phyloP scores from a whole-genome alignment of 257 asterid species.

The Solanum lycopersicoides region DNA sequence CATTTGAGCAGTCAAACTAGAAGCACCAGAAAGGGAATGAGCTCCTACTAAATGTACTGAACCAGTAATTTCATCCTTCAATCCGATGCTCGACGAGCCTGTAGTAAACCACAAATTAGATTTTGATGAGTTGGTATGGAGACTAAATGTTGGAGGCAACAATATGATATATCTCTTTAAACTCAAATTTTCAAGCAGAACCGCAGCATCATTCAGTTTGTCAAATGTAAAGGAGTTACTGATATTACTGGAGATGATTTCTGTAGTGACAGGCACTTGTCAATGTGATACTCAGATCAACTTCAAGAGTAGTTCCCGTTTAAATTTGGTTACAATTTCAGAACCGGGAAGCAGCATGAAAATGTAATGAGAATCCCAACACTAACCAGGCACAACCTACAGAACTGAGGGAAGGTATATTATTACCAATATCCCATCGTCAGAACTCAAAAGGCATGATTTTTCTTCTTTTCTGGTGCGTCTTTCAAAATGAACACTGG shows the following conservation, averaged over 20 bases:
- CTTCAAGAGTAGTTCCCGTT: background rate
- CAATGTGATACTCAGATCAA: background rate
- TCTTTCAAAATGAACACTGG: background rate
- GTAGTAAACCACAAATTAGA: conserved; percentile 3
- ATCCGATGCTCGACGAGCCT: conserved; percentile 88
- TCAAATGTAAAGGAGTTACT: background rate
- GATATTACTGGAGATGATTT: background rate
- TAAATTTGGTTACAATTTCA: background rate
- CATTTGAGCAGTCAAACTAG: conserved; percentile 10
- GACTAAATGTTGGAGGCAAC: background rate
- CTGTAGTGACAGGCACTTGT: background rate
- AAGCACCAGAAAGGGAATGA: conserved; percentile 50
- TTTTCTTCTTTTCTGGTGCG: background rate
- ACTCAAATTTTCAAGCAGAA: background rate
- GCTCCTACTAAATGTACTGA: conserved; percentile 99
- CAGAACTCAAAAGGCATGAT: background rate
- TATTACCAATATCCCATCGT: background rate
- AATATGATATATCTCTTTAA: background rate
- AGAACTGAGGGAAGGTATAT: background rate
- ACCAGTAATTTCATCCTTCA: conserved; percentile 96
- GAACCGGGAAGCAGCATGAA: background rate
- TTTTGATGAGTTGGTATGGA: background rate
- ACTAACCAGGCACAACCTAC: background rate
- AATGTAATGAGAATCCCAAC: background rate
- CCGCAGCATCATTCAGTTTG: background rate